A percentile compares a stretch with the other conserved stretches of the same genome.
Evolutionary conservation across 306 rosid genomes (phyloP).

Genomic region (Quercus berberidifolia): DNA sequence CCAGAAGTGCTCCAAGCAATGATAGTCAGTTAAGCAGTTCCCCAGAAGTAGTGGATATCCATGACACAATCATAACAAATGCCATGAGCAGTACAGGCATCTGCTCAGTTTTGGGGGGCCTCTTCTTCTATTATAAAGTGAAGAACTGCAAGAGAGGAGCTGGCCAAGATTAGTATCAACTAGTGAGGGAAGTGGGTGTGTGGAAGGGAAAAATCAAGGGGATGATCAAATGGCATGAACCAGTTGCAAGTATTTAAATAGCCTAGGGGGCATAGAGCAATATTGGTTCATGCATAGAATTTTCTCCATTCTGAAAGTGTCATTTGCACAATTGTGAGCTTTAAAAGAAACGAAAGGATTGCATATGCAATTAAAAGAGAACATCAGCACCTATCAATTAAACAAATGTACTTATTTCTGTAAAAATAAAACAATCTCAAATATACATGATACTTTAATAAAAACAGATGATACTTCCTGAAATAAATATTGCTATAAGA

Average conservation of each 20-base stretch:
- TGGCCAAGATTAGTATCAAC: constrained; percentile 63
- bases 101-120: constrained; percentile 76
- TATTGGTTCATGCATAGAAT: too few species aligned
- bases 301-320: too few species aligned
- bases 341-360: too few species aligned
- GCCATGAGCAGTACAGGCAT: constrained; percentile 45
- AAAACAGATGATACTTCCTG: too few species aligned
- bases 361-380: too few species aligned
- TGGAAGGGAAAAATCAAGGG: constrained; percentile 78
- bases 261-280: constrained; percentile 68
- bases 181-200: constrained; percentile 70
- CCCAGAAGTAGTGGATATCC: constrained; percentile 12
- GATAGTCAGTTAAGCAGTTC: constrained; percentile 90
- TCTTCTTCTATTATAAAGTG: constrained; percentile 64
- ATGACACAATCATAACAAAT: too few species aligned
- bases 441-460: too few species aligned
- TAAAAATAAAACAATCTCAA: too few species aligned
- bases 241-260: constrained; percentile 75
- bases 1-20: background rate
- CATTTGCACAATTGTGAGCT: too few species aligned
- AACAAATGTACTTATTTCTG: too few species aligned
- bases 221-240: constrained; percentile 59
- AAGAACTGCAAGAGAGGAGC: constrained; percentile 76
- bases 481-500: too few species aligned
- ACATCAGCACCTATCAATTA: too few species aligned